Conservation (phyloP, 2,329 filamentous ascomycete genomes). For the Aschersonia sp. region DNA sequence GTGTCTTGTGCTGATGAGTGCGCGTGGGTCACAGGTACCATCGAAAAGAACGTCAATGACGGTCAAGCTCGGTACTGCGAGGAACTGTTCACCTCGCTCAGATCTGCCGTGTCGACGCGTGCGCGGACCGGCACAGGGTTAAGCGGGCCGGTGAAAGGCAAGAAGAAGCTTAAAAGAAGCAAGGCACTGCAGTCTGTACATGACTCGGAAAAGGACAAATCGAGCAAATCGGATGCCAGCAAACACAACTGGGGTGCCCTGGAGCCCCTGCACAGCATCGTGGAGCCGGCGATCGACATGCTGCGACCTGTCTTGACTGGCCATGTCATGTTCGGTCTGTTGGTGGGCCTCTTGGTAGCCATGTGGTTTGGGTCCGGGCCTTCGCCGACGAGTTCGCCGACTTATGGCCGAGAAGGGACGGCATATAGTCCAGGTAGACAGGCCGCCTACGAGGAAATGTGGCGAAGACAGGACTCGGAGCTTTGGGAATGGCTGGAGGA, state of each 20-base stretch:
- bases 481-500: slow-evolving; percentile 92
- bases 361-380: slow-evolving; percentile 57
- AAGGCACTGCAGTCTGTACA: slow-evolving; percentile 29
- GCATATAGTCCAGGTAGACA: slow-evolving; percentile 46
- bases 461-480: slow-evolving; percentile 74
- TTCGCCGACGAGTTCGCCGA: slow-evolving; percentile 21
- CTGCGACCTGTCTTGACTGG: slow-evolving; percentile 58
- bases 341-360: slow-evolving; percentile 59
- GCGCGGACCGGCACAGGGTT: slow-evolving; percentile 31
- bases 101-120: slow-evolving; percentile 55
- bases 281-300: slow-evolving; percentile 58
- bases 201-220: slow-evolving; percentile 23
- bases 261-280: slow-evolving; percentile 58
- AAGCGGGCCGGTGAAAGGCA: slow-evolving; percentile 36
- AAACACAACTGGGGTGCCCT: slow-evolving; percentile 59
- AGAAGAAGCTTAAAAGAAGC: slow-evolving; percentile 46
- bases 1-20: slow-evolving; percentile 13
- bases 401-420: slow-evolving; percentile 18
- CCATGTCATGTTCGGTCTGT: slow-evolving; percentile 62
- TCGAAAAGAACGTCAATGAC: slow-evolving; percentile 89
- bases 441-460: slow-evolving; percentile 85
- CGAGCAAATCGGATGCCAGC: slow-evolving; percentile 24
- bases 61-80: slow-evolving; percentile 76
- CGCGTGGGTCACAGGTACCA: slow-evolving; percentile 48
- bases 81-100: slow-evolving; percentile 62